phyloP scores from a whole-genome alignment of 495 filamentous ascomycete genomes.

The Aspergillus sclerotiicarbonarius region DNA sequence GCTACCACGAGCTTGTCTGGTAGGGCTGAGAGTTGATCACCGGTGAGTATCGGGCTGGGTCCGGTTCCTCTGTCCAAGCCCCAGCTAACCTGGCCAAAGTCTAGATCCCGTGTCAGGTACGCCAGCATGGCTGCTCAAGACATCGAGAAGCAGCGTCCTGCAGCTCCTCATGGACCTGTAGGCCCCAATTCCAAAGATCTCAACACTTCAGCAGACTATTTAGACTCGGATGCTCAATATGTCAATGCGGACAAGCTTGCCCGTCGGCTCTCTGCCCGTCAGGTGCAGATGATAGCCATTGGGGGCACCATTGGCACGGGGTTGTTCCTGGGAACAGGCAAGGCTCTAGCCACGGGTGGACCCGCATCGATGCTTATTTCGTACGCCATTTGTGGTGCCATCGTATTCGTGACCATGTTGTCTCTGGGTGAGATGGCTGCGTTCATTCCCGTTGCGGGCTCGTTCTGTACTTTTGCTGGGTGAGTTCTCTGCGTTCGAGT shows the following conservation, averaged over 20 bases:
- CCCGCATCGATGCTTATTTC: constrained; percentile 63
- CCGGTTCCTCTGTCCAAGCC: neutral
- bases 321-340: constrained; percentile 61
- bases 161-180: constrained; percentile 1
- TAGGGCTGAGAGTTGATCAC: neutral
- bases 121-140: constrained; percentile 16
- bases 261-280: constrained; percentile 37
- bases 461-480: constrained; percentile 53
- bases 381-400: constrained; percentile 46
- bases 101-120: too few relatives aligned
- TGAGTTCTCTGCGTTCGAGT: constrained; percentile 21
- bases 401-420: constrained; percentile 52
- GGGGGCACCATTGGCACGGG: constrained; percentile 66
- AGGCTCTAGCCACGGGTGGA: constrained; percentile 56
- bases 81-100: neutral
- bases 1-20: neutral
- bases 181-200: constrained; percentile 11
- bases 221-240: neutral
- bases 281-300: constrained; percentile 63
- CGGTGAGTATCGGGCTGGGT: constrained; percentile 1
- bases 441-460: constrained; percentile 49
- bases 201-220: neutral
- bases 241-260: constrained; percentile 11
- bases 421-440: constrained; percentile 51
- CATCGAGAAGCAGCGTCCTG: constrained; percentile 25